Base-by-base conservation (phyloP, 2,329 filamentous ascomycete genomes). In the Podosphaera leucotricha region DNA sequence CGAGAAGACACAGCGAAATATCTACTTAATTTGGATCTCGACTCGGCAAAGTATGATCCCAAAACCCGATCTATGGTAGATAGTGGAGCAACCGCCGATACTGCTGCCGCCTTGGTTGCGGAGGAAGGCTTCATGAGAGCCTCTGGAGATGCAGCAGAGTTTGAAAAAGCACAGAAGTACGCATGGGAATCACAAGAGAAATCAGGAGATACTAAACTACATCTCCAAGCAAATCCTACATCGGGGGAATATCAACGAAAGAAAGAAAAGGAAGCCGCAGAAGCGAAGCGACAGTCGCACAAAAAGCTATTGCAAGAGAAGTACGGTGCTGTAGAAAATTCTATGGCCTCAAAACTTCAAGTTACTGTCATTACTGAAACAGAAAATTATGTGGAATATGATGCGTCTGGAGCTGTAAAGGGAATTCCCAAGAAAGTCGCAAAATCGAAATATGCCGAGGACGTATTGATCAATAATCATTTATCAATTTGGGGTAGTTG, bases 1-100 rank as follows among this genome's bases (percentile, higher is more conserved):
- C 74, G 90, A 59, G 90, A 98, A 63, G 90, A 98, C 59, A 98
- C 90, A 0, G 90, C 90, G 19, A 95, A 94, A 57, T 98, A 98
- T 58, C 68, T 98, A 2, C 66, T 94, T 7, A 95, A 95, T 57
- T 72, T 98, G 22, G 90, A 98, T 57, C 69, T 93, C 2, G 90
- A 98, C 55, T 94, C 86, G 1, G 90, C 92, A 1, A 92, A 92
- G 60, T 98, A 98, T 62, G 87, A 98, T 56, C 90, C 90, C 0
- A 98, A 98, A 59, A 94, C 86, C 11, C 72, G 90, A 54, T 79
- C 81, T 7, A 83, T 98, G 68, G 80, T 92, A 19, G 83, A 92
- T 56, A 76, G 74, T 49, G 84, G 85, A 41, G 84, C 80, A 6
- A 81, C 77, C 26, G 72, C 72, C 19, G 84, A 92, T 62, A 78